Evolutionary conservation across 2,329 filamentous ascomycete species (phyloP), one percentile per base, ranked within the genome.

Genomic region (Ophiostoma ips): DNA sequence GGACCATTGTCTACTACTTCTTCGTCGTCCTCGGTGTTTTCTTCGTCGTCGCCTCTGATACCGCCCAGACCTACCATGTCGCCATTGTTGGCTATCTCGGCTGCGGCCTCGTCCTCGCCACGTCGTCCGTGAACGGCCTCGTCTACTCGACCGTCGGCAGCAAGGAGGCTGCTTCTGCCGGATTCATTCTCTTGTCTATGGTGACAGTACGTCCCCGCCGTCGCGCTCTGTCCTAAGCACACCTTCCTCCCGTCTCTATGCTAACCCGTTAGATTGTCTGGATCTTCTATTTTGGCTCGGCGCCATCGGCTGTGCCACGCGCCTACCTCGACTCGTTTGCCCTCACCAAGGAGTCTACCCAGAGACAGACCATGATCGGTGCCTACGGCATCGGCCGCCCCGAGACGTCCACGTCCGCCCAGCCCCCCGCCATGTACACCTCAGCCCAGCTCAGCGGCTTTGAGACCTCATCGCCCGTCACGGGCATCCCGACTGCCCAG

Each of bases 231-330:
- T n/a, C n/a, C n/a, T n/a, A n/a, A n/a, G n/a, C n/a, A n/a, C 11
- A 28, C 18, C 31, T 15, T 34, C 36, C 5, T 12, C 34, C 18
- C 50, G 7, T 28, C 16, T 21, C 16, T 16, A 2, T 18, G 18
- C 44, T 35, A 31, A 41, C 15, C 3, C 11, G 5, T 5, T 59
- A 95, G 89, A 86, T 95, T 59, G 79, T 96, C 53, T 98, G 92
- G 92, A 95, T 95, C 58, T 94, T 96, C 68, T 96, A 96, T 72
- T 98, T 95, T 61, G 92, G 92, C 60, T 95, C 90, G 2, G 84
- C 88, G 16, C 88, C 90, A 1, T 85, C 87, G 38, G 86, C 89
- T 15, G 78, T 83, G 50, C 86, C 89, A 55, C 85, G 90, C 59
- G 83, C 87, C 51, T 95, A 94, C 64, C 84, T 96, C 59, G 92